Percentiles rank a stretch among this genome's conserved stretches.
Conservation (phyloP, 2,329 filamentous ascomycete genomes). For the Alternaria triticina region DNA sequence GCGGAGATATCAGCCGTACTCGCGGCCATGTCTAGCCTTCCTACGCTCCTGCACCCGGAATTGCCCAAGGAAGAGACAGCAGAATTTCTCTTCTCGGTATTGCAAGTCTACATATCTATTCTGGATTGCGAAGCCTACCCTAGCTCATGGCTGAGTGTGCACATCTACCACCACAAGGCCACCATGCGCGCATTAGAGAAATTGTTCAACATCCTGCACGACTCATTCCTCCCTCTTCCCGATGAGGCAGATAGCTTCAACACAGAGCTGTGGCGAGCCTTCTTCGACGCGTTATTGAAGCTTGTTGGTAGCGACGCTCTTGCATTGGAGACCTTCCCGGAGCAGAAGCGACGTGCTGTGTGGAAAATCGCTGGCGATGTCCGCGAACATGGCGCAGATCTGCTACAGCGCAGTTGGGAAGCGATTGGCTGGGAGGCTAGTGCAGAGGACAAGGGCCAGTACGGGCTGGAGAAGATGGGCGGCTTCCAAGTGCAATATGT, state of each 20-base stretch:
- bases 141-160: slow-evolving; percentile 85
- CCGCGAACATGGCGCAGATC: slow-evolving; percentile 84
- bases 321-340: slow-evolving; percentile 92
- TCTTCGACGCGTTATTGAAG: slow-evolving; percentile 87
- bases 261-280: slow-evolving; percentile 90
- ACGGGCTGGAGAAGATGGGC: slow-evolving; percentile 82
- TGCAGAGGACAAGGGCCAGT: slow-evolving; percentile 76
- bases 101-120: slow-evolving; percentile 88
- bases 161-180: slow-evolving; percentile 91
- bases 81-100: slow-evolving; percentile 75
- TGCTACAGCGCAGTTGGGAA: slow-evolving; percentile 87
- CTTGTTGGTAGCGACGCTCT: slow-evolving; percentile 88
- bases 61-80: slow-evolving; percentile 76
- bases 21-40: slow-evolving; percentile 77
- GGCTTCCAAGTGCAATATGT: slow-evolving; percentile 99
- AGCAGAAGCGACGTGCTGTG: slow-evolving; percentile 93
- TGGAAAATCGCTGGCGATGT: slow-evolving; percentile 99
- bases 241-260: slow-evolving; percentile 93
- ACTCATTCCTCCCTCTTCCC: slow-evolving; percentile 82
- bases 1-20: slow-evolving; percentile 89
- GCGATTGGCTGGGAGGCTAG: slow-evolving; percentile 95
- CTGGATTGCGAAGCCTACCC: slow-evolving; percentile 90
- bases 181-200: slow-evolving; percentile 86
- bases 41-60: slow-evolving; percentile 77
- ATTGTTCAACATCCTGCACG: slow-evolving; percentile 78